These are phyloP conservation scores for Aspergillus fijiensis DNA, from an alignment of 2,329 filamentous ascomycete species.

Conservation along the genomic window DNA sequence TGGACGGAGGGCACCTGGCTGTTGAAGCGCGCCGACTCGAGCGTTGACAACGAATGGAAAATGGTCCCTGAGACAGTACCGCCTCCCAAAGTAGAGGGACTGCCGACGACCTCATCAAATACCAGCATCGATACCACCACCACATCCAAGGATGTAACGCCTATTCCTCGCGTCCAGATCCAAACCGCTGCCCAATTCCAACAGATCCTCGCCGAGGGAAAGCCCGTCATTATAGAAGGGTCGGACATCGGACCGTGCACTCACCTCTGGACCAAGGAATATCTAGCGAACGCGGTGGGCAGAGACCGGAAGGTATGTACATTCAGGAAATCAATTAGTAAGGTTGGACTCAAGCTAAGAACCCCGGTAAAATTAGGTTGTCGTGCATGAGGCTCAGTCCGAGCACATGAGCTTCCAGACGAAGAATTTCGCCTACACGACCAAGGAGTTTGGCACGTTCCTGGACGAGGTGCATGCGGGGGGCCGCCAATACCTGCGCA, in stretches of 20 bases:
- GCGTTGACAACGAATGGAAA: constrained; percentile 33
- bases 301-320: constrained; percentile 57
- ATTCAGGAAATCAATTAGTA: too few relatives aligned
- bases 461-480: constrained; percentile 60
- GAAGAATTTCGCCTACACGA: constrained; percentile 80
- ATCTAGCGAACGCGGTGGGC: constrained; percentile 65
- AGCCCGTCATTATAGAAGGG: constrained; percentile 65
- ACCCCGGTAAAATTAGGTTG: constrained; percentile 52
- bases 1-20: constrained; percentile 68
- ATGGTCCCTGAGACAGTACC: constrained; percentile 24
- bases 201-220: constrained; percentile 56
- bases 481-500: constrained; percentile 71
- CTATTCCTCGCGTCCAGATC: constrained; percentile 56
- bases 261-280: constrained; percentile 65
- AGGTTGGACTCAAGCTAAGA: background rate
- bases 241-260: constrained; percentile 68
- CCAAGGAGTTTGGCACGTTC: constrained; percentile 66
- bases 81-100: constrained; percentile 12
- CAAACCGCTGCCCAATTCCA: constrained; percentile 59
- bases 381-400: constrained; percentile 68
- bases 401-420: constrained; percentile 74
- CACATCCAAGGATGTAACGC: constrained; percentile 10
- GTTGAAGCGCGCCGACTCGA: constrained; percentile 36
- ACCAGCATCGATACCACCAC: constrained; percentile 16
- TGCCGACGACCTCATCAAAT: background rate